phyloP scores from a whole-genome alignment of 2,329 filamentous ascomycete genomes.

The Keithomyces neogunnii region DNA sequence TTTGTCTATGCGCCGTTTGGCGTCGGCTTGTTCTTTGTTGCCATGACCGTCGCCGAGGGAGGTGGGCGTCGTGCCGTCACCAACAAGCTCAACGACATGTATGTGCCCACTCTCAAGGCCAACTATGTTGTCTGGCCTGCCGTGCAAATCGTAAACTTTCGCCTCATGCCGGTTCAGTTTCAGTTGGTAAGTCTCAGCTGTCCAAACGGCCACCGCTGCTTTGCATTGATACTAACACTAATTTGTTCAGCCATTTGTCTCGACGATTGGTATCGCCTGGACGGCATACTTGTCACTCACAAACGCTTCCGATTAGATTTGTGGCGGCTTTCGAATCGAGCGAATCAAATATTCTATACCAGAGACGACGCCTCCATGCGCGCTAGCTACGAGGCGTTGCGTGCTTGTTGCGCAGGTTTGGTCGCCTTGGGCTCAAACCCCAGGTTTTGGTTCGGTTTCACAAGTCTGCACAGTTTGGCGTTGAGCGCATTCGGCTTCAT shows the following conservation, averaged over 20 bases:
- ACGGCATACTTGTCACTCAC: constrained; percentile 91
- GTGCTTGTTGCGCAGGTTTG: not conserved
- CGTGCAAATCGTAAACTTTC: constrained; percentile 95
- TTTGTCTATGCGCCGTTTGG: constrained; percentile 86
- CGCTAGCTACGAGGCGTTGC: no score
- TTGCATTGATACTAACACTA: not conserved
- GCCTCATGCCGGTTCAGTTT: constrained; percentile 88
- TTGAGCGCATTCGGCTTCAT: constrained; percentile 2
- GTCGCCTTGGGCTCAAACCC: not conserved
- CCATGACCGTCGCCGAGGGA: constrained; percentile 93
- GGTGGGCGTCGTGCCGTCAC: constrained; percentile 72
- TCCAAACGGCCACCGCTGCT: not conserved
- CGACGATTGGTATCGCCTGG: constrained; percentile 92
- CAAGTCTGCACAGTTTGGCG: constrained; percentile 9
- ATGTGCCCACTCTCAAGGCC: constrained; percentile 86
- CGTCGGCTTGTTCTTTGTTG: constrained; percentile 83
- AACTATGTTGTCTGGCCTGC: constrained; percentile 94
- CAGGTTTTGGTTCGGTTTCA: not conserved
- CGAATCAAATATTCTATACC: no score
- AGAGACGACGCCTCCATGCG: no score
- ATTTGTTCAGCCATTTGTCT: constrained; percentile 75
- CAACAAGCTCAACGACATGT: constrained; percentile 88
- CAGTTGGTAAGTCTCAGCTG: constrained; percentile 59
- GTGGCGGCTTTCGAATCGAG: not conserved
- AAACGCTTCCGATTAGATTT: constrained; percentile 68